Conservation (phyloP, 2,329 filamentous ascomycete genomes). For the Colletotrichum abscissum region DNA sequence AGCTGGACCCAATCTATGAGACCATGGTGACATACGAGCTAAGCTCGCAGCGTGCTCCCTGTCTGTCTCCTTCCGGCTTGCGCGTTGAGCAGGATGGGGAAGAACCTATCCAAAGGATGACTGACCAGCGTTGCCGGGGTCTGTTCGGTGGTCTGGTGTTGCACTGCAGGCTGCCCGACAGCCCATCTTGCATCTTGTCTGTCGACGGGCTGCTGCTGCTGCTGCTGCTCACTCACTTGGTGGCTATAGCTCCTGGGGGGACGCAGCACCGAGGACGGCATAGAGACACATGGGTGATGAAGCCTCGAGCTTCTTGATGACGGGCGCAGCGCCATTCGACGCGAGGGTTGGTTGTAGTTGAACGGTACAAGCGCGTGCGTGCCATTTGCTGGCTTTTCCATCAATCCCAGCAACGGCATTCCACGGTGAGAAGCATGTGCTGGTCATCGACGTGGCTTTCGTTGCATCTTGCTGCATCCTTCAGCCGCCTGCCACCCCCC, state of each 20-base stretch:
- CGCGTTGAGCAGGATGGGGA: not conserved
- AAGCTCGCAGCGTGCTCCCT: conserved; percentile 27
- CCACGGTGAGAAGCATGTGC: not conserved
- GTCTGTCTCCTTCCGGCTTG: not conserved
- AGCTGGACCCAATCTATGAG: not conserved
- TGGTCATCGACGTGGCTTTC: not conserved
- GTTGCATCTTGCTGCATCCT: not conserved
- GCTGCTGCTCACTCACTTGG: conserved; percentile 13
- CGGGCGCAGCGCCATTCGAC: conserved; percentile 15
- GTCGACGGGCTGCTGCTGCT: not conserved
- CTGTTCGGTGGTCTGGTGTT: conserved; percentile 6
- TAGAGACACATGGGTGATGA: not conserved
- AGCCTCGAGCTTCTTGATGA: conserved; percentile 8
- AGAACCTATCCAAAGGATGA: not conserved
- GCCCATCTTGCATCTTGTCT: conserved; percentile 6
- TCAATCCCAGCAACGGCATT: conserved; percentile 10
- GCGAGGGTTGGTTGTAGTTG: conserved; percentile 13
- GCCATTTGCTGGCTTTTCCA: conserved; percentile 17
- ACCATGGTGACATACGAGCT: conserved; percentile 1
- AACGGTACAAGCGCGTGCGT: conserved; percentile 13
- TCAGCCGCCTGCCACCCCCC: not conserved
- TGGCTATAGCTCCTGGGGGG: not conserved
- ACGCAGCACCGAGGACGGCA: not conserved
- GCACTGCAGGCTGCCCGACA: conserved; percentile 17
- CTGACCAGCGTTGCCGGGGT: not conserved